Evolutionary conservation across 345 rosid species (phyloP).

Genomic region (Euclidium syriacum): DNA sequence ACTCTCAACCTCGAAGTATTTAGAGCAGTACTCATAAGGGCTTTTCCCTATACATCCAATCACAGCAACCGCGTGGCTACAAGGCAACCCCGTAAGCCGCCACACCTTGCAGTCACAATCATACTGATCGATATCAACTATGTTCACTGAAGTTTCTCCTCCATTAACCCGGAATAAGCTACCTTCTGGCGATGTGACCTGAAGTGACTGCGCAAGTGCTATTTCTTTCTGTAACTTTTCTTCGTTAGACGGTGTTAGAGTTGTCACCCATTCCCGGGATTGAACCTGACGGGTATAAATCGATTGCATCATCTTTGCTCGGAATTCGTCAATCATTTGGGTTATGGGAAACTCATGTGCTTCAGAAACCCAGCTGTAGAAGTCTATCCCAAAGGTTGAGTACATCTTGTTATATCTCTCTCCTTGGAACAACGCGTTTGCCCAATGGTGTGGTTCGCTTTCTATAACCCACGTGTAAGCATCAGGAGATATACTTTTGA

Average conservation of each 20-base stretch:
- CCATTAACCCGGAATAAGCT: constrained; percentile 66
- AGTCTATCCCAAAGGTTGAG: constrained; percentile 67
- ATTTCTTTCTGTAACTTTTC: constrained; percentile 66
- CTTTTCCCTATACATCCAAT: constrained; percentile 48
- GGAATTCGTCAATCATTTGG: constrained; percentile 66
- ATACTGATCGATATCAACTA: constrained; percentile 61
- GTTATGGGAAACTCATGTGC: constrained; percentile 89
- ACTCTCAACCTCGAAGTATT: constrained; percentile 52
- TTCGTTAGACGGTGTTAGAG: constrained; percentile 71
- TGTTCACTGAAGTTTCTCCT: constrained; percentile 41
- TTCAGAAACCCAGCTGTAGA: constrained; percentile 90
- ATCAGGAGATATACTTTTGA: constrained; percentile 70
- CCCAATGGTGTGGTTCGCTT: constrained; percentile 92
- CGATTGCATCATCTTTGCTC: constrained; percentile 86
- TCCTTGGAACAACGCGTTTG: constrained; percentile 68
- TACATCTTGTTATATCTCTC: constrained; percentile 72
- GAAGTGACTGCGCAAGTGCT: constrained; percentile 39
- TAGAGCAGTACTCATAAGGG: constrained; percentile 75
- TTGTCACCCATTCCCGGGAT: constrained; percentile 65
- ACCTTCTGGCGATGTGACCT: constrained; percentile 46
- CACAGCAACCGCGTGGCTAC: constrained; percentile 81
- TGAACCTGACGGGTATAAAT: constrained; percentile 61
- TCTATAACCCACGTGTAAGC: constrained; percentile 78
- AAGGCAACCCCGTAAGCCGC: constrained; percentile 71
- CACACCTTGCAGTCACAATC: constrained; percentile 83